Percentiles rank a stretch among this genome's conserved stretches.
phyloP scores from a whole-genome alignment of 176 grass and related monocot species.

The Oryza australiensis region DNA sequence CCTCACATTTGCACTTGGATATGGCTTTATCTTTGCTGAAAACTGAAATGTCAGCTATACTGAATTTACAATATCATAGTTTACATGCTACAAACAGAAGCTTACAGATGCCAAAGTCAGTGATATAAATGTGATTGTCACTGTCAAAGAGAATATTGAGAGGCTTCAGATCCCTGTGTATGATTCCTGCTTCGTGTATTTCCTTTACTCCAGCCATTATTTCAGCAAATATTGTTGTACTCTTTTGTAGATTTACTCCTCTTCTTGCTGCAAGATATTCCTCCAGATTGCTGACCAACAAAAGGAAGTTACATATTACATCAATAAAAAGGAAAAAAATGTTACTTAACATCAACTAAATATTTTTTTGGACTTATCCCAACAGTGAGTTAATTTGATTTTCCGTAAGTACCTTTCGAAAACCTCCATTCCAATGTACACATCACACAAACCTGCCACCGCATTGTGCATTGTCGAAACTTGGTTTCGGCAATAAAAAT shows the following conservation, averaged over 20 bases:
- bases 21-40: not conserved
- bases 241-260: not conserved
- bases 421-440: not conserved
- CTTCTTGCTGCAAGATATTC: not conserved
- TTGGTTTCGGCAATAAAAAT: too few species aligned
- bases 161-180: not conserved
- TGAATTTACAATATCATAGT: not conserved
- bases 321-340: not conserved
- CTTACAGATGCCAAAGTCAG: not conserved
- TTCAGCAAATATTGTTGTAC: not conserved
- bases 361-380: not conserved
- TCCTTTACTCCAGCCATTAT: not conserved
- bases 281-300: not conserved
- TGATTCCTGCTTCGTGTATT: not conserved
- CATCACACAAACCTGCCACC: not conserved
- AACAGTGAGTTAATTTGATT: not conserved
- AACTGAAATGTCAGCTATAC: not conserved
- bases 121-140: not conserved
- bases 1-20: not conserved
- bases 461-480: too few species aligned
- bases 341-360: not conserved
- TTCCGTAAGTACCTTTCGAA: not conserved
- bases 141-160: not conserved
- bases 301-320: not conserved
- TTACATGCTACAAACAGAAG: not conserved